A percentile compares a stretch with the other conserved stretches of the same genome.
Evolutionary conservation across 75 land plant species (phyloP).

Genomic region (Sequoia sempervirens): DNA sequence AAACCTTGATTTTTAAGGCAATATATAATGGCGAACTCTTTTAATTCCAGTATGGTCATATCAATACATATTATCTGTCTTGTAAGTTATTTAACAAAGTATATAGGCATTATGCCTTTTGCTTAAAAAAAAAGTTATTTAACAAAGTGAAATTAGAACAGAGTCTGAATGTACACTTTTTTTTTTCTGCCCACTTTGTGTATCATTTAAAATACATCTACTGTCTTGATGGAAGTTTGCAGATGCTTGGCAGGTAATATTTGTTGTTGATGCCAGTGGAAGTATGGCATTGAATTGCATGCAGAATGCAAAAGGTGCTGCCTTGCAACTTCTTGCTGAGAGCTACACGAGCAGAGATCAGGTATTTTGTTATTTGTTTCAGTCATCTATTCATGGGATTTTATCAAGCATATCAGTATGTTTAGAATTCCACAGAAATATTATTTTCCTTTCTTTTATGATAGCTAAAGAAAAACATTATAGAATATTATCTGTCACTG

Average conservation of each 20-base stretch:
- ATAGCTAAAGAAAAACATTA: not conserved
- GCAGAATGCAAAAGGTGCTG: slow-evolving; percentile 99
- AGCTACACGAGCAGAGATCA: slow-evolving; percentile 99
- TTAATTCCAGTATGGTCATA: not conserved
- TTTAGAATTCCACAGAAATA: not conserved
- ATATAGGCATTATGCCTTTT: no score
- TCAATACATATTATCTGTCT: not conserved
- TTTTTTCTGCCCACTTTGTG: not conserved
- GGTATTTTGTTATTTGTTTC: slow-evolving; percentile 25
- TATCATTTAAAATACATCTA: not conserved
- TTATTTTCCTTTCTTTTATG: not conserved
- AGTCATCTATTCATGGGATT: not conserved
- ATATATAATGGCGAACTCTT: not conserved
- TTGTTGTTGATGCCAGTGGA: slow-evolving; percentile 99
- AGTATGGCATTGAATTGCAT: slow-evolving; percentile 98
- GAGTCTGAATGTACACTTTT: not conserved
- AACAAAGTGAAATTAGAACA: not conserved
- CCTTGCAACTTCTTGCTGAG: slow-evolving; percentile 89
- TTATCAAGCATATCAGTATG: not conserved
- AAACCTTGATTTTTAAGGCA: not conserved
- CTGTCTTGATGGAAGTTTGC: not conserved
- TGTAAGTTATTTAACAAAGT: not conserved
- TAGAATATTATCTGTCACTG: not conserved
- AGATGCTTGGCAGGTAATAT: slow-evolving; percentile 72
- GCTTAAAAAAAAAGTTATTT: no score